Evolutionary conservation across 352 stramenopile species (phyloP), one percentile per base, ranked within the genome.

Genomic region (Pythium aquatile): DNA sequence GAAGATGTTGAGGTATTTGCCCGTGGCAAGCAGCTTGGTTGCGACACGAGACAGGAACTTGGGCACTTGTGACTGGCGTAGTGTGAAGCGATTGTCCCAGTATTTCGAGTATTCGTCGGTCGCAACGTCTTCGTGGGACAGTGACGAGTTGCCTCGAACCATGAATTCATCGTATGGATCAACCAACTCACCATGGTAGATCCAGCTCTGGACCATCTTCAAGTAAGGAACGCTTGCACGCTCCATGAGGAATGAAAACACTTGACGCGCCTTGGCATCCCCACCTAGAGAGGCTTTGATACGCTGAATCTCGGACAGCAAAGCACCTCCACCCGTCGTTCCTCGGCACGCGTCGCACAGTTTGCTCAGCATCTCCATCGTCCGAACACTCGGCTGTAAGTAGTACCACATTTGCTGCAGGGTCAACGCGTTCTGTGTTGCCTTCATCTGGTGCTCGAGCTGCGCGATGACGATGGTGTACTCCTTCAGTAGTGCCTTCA

Each of bases 341-440:
- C 74, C 81, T 9, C 72, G 74, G 16, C 91, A 93, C 29, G 82
- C 78, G 16, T 89, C 75, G 3, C 93, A 86, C 2, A 97, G 74
- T 46, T 88, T 74, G 60, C 86, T 89, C 26, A 98, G 74, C 69
- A 98, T 93, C 39, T 97, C 81, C 79, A 99, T 94, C 7, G 93
- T 98, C 29, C 91, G 76, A 24, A 98, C 76, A 35, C 89, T 95
- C 14, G 93, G 91, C 58, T 97, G 92, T 9, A 98, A 74, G 48
- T 97, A 88, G 63, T 96, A 97, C 85, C 94, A 97, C 24, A 98
- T 72, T 58, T 95, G 94, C 46, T 97, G 95, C 32, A 98, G 82
- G 2, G 85, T 96, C 39, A 97, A 86, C 26, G 61, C 40, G 57
- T 63, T 51, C 55, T 65, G 62, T 28, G 52, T 68, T 42, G 53